Base-by-base conservation (phyloP, 257 asterid species). In the Lycium barbarum region DNA sequence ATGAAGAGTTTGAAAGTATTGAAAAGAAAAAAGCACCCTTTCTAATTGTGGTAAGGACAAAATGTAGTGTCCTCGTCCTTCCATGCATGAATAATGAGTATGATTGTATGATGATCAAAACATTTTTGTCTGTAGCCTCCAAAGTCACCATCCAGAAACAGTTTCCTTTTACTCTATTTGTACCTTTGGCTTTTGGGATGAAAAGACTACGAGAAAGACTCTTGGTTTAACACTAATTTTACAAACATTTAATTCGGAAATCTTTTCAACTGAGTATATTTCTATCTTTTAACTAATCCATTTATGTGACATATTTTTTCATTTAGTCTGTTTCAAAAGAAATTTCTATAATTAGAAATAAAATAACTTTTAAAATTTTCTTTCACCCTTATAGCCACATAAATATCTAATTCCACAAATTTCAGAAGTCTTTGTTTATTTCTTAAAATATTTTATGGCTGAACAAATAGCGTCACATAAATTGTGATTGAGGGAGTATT, bases 31-130 rank as follows among this genome's bases (percentile, higher is more conserved):
- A 26, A 74, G 10, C 3, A 51, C 14, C 9, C 65, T 3, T 53
- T 76, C 63, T 35, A 76, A 51, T 76, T 51, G 63, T 76, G 63
- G 82, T 3, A 76, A 76, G 82, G 47, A 15, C 40, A 76, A 49
- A 17, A 74, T 49, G 81, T 49, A 12, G 43, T 22, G 22, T 49
- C 62, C 82, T 22, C 12, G 45, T 51, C 63, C 13, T 26, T 76
- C 82, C 63, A 51, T 51, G 63, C 14, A 76, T 76, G 36, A 76
- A 26, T 76, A 26, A 76, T 51, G 63, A 51, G 14, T 13, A 3
- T 26, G 40, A 1, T 15, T 11, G 14, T 13, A 3, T 26, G 40
- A 1, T 76, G 65, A 51, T 14, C 15, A 53, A 26, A 26, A 13
- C 47, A 76, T 22, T 13, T 26, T 76, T 26, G 22, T 51, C 7